These are phyloP conservation scores for Pyrenophora seminiperda DNA, from an alignment of 2,329 filamentous ascomycete genomes.

Conservation along the genomic window DNA sequence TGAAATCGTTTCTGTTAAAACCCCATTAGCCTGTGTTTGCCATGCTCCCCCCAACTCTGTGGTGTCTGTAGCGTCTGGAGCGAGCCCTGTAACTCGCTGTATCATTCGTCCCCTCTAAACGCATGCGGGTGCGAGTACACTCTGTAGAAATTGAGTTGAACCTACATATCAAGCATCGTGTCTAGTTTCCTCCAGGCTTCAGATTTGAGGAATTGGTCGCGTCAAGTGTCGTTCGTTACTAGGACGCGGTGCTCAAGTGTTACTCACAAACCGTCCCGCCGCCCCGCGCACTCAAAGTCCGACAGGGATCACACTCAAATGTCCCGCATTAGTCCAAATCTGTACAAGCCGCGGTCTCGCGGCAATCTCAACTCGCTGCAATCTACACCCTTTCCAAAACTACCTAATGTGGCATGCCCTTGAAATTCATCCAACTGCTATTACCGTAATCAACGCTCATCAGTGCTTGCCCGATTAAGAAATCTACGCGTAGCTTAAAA, in stretches of 20 bases:
- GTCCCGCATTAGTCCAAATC: conserved; percentile 9
- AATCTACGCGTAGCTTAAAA: background rate
- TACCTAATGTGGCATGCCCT: background rate
- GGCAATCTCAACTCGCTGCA: conserved; percentile 3
- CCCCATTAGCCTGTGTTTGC: conserved; percentile 18
- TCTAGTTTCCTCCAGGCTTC: conserved; percentile 1
- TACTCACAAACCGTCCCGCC: conserved; percentile 16
- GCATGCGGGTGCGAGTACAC: background rate
- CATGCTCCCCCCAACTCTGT: background rate
- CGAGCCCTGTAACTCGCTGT: background rate
- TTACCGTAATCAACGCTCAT: too few species aligned
- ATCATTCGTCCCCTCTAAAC: background rate
- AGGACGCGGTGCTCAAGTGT: conserved; percentile 5
- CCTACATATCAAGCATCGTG: conserved; percentile 43
- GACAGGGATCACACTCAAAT: conserved; percentile 9
- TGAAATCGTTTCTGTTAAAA: conserved; percentile 57
- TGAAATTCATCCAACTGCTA: too few species aligned
- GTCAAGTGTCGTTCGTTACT: conserved; percentile 9
- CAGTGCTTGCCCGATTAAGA: background rate
- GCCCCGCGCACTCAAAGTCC: conserved; percentile 8
- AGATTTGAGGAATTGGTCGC: conserved; percentile 15
- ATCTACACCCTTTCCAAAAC: background rate
- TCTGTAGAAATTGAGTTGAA: background rate
- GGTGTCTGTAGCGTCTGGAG: conserved; percentile 7
- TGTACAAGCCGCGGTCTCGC: background rate